Evolutionary conservation across 1,284 basidiomycete genomes (phyloP).

Genomic region (Moesziomyces globuligerus): DNA sequence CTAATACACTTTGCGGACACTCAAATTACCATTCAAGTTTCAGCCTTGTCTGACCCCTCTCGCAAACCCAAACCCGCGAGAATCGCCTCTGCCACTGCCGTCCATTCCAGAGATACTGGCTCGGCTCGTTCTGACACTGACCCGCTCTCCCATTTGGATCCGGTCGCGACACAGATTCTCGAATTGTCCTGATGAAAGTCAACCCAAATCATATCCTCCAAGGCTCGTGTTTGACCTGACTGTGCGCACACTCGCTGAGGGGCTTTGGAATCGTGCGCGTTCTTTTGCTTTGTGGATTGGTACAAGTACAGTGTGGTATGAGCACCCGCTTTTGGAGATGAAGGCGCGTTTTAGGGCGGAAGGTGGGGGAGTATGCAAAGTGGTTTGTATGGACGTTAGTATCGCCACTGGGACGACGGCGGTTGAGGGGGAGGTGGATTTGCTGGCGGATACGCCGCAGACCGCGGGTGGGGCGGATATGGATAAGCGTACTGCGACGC

Average conservation of each 20-base stretch:
- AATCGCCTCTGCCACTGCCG: background rate
- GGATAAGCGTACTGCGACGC: background rate
- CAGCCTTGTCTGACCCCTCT: slow-evolving; percentile 47
- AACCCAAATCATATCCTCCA: too few relatives aligned
- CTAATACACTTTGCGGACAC: slow-evolving; percentile 44
- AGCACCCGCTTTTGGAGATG: background rate
- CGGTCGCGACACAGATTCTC: too few relatives aligned
- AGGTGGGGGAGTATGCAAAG: too few relatives aligned
- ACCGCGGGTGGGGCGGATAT: background rate
- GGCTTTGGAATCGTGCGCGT: background rate
- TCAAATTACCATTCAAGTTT: slow-evolving; percentile 55
- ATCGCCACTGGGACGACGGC: background rate
- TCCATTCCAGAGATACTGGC: too few relatives aligned
- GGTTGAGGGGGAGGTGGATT: background rate
- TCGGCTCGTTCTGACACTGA: too few relatives aligned
- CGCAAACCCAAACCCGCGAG: background rate
- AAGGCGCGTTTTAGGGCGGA: background rate
- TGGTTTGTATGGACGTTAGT: background rate
- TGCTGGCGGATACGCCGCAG: background rate
- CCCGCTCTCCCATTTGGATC: too few relatives aligned
- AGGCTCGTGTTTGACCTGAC: too few relatives aligned
- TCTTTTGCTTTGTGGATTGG: background rate
- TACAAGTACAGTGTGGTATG: slow-evolving; percentile 22
- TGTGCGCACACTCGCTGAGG: too few relatives aligned
- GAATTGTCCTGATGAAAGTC: too few relatives aligned